Evolutionary conservation across 2,329 filamentous ascomycete species (phyloP), one percentile per base, ranked within the genome.

Genomic region (Aspergillus sp.): DNA sequence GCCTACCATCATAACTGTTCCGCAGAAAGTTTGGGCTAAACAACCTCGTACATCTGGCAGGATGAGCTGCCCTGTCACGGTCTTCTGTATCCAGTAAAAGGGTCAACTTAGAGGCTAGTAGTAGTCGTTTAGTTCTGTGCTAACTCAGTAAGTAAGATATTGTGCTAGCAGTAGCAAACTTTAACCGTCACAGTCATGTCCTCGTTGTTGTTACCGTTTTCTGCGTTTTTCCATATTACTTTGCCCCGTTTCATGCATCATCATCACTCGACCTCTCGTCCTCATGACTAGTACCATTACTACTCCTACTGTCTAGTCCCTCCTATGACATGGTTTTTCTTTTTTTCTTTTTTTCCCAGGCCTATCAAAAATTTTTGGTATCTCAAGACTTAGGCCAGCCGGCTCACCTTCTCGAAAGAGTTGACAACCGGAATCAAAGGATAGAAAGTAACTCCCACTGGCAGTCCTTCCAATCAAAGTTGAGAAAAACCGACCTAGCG

Each of bases 31-130:
- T 50, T 50, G 25, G 15, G 17, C 47, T 50, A 50, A 50, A 23
- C 19, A 27, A 27, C 23, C 23, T 30, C 25, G 47, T 50, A 30
- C 47, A 50, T 50, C 47, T 50, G 47, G 47, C 47, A 50, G 47
- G 47, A 50, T 50, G 47, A 50, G 47, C 47, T 50, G 47, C 47
- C 47, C 47, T 50, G 47, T 50, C 47, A 50, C 25, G 32, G 25
- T 32, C 27, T 25, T 15, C 21, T 23, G 19, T 3, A 30, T 27
- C 30, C 17, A 50, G 47, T 25, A 17, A 50, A 10, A 17, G 25
- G 32, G 11, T 36, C 32, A 36, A 36, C 10, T 36, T 13, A 36
- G 11, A 13, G 13, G 30, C 10, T 32, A 13, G 32, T 36, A 27
- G 25, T 27, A 3, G 25, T 27, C 1, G 25, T 27, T 27, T 36